A percentile compares a stretch with the other conserved stretches of the same genome.
Conservation (phyloP, 2,329 filamentous ascomycete species). For the Berkeleyomyces rouxiae region DNA sequence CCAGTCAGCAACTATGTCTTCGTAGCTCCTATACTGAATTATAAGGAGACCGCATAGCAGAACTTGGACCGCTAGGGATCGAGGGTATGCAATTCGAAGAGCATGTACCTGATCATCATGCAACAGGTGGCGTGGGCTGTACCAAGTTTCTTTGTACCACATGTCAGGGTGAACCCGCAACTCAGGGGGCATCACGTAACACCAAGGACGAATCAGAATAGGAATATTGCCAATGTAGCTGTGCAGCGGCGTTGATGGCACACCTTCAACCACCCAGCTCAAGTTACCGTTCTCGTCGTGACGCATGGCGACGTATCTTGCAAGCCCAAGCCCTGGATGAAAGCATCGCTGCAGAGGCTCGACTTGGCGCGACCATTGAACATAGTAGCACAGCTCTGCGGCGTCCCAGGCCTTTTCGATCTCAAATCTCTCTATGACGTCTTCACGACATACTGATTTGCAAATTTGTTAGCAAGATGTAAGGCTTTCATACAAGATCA, state of each 20-base stretch:
- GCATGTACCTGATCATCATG: constrained; percentile 1
- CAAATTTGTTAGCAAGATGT: background rate
- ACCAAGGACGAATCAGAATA: constrained; percentile 6
- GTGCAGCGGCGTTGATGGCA: background rate
- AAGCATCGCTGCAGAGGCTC: constrained; percentile 1
- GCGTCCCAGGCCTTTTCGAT: background rate
- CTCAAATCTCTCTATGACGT: background rate
- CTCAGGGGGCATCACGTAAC: constrained; percentile 1
- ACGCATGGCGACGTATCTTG: background rate
- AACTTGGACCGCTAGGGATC: background rate
- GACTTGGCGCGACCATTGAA: background rate
- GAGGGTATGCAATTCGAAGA: background rate
- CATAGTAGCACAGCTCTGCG: background rate
- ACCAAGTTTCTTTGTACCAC: background rate
- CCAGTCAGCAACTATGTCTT: constrained; percentile 2
- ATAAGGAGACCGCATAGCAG: constrained; percentile 4
- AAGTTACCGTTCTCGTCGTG: background rate
- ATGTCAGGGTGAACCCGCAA: background rate
- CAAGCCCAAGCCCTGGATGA: background rate
- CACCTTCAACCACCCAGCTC: constrained; percentile 1
- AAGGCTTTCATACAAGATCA: background rate
- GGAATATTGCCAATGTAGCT: background rate
- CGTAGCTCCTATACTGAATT: constrained; percentile 2
- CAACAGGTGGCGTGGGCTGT: background rate
- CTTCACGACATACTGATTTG: background rate